Conservation (phyloP, 441 rosid genomes). For the Viola pubescens region DNA sequence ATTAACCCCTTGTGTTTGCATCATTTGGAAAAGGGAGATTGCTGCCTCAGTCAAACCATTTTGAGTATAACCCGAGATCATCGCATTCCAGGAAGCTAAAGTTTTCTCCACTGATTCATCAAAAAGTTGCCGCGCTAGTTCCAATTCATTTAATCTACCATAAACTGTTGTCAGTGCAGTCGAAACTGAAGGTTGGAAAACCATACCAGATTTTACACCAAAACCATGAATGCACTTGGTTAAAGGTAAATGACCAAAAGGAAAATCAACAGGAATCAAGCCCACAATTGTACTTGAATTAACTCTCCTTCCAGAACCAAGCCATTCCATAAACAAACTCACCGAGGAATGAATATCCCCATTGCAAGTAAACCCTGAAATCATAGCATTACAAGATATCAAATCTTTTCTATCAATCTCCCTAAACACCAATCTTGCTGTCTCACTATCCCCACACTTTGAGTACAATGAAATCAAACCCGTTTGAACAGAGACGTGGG, state of each 20-base stretch:
- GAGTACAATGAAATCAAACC: constrained; percentile 58
- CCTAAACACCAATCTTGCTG: constrained; percentile 37
- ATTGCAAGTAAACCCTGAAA: constrained; percentile 55
- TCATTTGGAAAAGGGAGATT: constrained; percentile 52
- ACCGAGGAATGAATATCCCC: constrained; percentile 42
- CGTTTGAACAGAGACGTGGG: constrained; percentile 47
- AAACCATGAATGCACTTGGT: constrained; percentile 48
- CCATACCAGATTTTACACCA: constrained; percentile 36
- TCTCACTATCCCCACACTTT: constrained; percentile 43
- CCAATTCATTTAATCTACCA: constrained; percentile 52
- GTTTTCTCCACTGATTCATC: constrained; percentile 47
- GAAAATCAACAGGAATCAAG: constrained; percentile 45
- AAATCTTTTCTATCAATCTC: constrained; percentile 48
- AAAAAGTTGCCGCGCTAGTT: constrained; percentile 42
- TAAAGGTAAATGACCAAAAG: constrained; percentile 50
- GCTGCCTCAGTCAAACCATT: constrained; percentile 62
- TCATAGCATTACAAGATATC: constrained; percentile 71
- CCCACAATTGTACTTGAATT: constrained; percentile 58
- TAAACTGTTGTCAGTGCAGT: constrained; percentile 61
- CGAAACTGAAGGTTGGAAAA: constrained; percentile 44
- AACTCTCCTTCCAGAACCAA: constrained; percentile 37
- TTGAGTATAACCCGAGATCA: constrained; percentile 76
- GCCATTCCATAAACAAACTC: constrained; percentile 39
- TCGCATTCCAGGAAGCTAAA: constrained; percentile 77
- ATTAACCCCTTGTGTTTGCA: constrained; percentile 42